phyloP scores from a whole-genome alignment of 495 filamentous ascomycete species.

The Cercophora samala region DNA sequence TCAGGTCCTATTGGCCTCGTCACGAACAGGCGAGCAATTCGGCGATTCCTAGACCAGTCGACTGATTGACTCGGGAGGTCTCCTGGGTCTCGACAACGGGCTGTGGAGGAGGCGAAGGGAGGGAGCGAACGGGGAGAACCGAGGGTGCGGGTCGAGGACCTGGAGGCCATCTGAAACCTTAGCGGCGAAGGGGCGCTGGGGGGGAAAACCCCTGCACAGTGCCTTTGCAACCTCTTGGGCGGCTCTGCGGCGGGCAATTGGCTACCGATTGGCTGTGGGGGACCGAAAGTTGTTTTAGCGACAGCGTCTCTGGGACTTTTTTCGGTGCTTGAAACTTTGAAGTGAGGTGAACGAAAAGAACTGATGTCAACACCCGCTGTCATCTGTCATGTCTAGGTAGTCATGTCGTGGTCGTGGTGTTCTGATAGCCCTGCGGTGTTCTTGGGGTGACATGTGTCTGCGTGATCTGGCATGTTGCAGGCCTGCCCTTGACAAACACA shows the following conservation, averaged over 20 bases:
- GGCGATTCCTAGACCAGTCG: not conserved
- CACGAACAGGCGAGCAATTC: not conserved
- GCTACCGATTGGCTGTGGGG: conserved; percentile 14
- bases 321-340: not conserved
- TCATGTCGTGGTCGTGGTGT: not conserved
- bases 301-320: not conserved
- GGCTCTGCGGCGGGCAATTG: conserved; percentile 9
- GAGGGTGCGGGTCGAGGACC: conserved; percentile 4
- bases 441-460: not conserved
- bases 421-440: not conserved
- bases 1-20: not conserved
- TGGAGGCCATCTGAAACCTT: conserved; percentile 28
- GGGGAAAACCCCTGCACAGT: not conserved
- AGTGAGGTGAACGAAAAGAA: not conserved
- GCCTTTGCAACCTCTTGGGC: conserved; percentile 16
- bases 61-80: not conserved
- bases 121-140: not conserved
- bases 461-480: not conserved
- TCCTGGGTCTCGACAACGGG: not conserved
- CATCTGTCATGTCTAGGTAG: too few relatives aligned
- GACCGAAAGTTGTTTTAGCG: not conserved
- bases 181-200: conserved; percentile 20
- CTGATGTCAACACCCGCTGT: not conserved
- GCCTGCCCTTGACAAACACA: not conserved
- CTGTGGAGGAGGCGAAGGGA: not conserved